Conservation (phyloP, 2,329 filamentous ascomycete species). For the Penicillium sumatraense region DNA sequence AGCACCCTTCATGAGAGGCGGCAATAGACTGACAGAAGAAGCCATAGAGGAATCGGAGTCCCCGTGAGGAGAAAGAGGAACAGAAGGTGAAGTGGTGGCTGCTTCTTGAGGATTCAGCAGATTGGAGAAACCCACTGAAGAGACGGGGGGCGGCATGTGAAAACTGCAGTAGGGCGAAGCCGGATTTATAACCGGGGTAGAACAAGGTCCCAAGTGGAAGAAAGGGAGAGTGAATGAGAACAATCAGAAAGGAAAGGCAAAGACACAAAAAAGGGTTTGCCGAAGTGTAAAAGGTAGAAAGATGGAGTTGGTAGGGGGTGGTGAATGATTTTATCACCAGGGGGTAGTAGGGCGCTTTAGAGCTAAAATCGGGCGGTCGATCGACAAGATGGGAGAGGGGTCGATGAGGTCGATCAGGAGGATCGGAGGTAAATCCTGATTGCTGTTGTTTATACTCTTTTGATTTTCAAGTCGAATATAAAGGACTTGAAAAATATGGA, state of each 20-base stretch:
- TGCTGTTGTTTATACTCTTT: not conserved
- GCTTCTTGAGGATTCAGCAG: slow-evolving; percentile 68
- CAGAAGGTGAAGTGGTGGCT: slow-evolving; percentile 22
- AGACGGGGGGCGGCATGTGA: slow-evolving; percentile 78
- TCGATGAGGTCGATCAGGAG: slow-evolving; percentile 15
- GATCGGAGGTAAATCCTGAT: not conserved
- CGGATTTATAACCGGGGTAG: slow-evolving; percentile 20
- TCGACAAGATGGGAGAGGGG: slow-evolving; percentile 27
- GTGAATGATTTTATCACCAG: slow-evolving; percentile 28
- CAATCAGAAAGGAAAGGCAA: not conserved
- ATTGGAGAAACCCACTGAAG: slow-evolving; percentile 75
- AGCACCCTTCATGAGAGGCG: slow-evolving; percentile 49
- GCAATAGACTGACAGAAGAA: slow-evolving; percentile 49
- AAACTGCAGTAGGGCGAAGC: slow-evolving; percentile 25
- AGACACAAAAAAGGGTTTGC: not conserved
- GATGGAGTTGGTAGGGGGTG: slow-evolving; percentile 21
- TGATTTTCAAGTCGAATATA: not conserved
- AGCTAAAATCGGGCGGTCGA: slow-evolving; percentile 33
- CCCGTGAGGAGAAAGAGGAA: slow-evolving; percentile 24
- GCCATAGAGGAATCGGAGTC: slow-evolving; percentile 45
- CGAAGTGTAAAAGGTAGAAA: not conserved
- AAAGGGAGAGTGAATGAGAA: slow-evolving; percentile 15
- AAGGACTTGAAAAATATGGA: slow-evolving; percentile 2
- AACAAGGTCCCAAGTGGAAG: slow-evolving; percentile 1
- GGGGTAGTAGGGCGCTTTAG: slow-evolving; percentile 6